Conservation (phyloP, 805 yeast genomes). For the Nakazawaea molendinolei region DNA sequence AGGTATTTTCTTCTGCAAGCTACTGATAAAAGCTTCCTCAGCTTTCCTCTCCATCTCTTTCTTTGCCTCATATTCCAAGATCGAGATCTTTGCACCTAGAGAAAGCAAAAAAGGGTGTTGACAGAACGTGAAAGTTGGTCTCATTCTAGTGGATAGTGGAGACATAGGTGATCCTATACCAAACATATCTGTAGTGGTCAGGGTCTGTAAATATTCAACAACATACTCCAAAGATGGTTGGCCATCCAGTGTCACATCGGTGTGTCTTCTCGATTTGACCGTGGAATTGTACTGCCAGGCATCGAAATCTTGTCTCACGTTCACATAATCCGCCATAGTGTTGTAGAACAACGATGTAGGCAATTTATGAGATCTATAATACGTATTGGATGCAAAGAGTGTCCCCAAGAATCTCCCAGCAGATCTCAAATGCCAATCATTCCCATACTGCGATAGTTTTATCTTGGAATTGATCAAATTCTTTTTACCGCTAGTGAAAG, state of each 20-base stretch:
- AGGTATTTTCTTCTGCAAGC: slow-evolving; percentile 55
- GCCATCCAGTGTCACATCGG: slow-evolving; percentile 1
- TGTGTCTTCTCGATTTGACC: slow-evolving; percentile 4
- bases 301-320: slow-evolving; percentile 74
- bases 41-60: slow-evolving; percentile 81
- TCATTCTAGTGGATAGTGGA: slow-evolving; percentile 16
- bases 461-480: slow-evolving; percentile 30
- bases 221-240: slow-evolving; percentile 30
- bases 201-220: slow-evolving; percentile 37
- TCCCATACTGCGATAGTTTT: slow-evolving; percentile 55
- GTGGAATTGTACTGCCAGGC: slow-evolving; percentile 55
- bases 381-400: slow-evolving; percentile 45
- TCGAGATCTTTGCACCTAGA: slow-evolving; percentile 73
- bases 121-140: slow-evolving; percentile 53
- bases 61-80: slow-evolving; percentile 76
- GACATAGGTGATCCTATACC: slow-evolving; percentile 29
- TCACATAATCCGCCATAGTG: slow-evolving; percentile 72
- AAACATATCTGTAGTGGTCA: slow-evolving; percentile 20
- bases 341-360: slow-evolving; percentile 59
- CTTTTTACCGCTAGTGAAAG: no score
- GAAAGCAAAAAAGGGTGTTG: slow-evolving; percentile 79
- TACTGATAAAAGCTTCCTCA: slow-evolving; percentile 78
- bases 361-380: slow-evolving; percentile 24
- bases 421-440: slow-evolving; percentile 75
- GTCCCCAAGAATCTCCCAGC: slow-evolving; percentile 55